Conservation (phyloP, 1,284 basidiomycete genomes). For the Malassezia caprae region DNA sequence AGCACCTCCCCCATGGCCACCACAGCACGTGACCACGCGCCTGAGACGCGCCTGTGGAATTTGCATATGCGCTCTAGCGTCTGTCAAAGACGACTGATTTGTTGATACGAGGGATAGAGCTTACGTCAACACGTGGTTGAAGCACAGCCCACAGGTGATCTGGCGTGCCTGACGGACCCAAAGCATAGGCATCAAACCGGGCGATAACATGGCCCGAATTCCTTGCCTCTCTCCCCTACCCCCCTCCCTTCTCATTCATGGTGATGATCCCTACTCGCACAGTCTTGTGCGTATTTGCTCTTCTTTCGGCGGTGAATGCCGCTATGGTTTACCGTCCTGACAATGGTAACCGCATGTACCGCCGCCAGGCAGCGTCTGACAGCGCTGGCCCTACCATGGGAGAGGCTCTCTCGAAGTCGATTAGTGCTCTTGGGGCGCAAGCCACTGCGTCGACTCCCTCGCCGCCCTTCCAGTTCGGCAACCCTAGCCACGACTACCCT, state of each 20-base stretch:
- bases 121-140: neutral
- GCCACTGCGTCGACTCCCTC: slow-evolving; percentile 3
- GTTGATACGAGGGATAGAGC: neutral
- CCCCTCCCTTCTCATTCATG: neutral
- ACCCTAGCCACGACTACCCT: slow-evolving; percentile 23
- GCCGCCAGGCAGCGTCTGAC: slow-evolving; percentile 3
- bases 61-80: neutral
- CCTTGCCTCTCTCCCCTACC: neutral
- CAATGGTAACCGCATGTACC: neutral
- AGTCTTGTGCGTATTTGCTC: neutral
- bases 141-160: slow-evolving; percentile 3
- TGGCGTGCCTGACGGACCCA: neutral
- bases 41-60: neutral
- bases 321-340: neutral
- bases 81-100: neutral
- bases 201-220: neutral
- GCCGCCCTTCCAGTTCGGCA: slow-evolving; percentile 38
- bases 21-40: neutral
- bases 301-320: neutral
- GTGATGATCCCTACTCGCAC: slow-evolving; percentile 1
- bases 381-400: neutral
- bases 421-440: neutral
- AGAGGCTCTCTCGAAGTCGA: neutral
- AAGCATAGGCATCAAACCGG: neutral
- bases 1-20: slow-evolving; percentile 27